A percentile compares a stretch with the other conserved stretches of the same genome.
Conservation (phyloP, 371 early-diverging fungal genomes). For the Blastocladiella emersonii region DNA sequence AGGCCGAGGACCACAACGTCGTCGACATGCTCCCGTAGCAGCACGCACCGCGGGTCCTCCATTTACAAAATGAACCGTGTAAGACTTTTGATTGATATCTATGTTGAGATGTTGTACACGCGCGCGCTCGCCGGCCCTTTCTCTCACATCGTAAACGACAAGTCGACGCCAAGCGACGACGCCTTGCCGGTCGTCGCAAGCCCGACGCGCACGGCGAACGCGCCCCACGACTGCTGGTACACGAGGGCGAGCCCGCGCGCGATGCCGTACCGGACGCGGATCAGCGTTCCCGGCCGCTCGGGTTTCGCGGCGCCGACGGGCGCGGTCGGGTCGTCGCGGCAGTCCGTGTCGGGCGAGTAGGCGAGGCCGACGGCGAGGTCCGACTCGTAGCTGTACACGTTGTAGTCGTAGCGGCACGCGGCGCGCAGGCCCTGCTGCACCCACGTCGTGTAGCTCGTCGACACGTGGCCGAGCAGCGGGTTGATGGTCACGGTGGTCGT, state of each 20-base stretch:
- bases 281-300: background rate
- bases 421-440: background rate
- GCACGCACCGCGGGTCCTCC: no score
- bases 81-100: no score
- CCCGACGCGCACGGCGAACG: background rate
- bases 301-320: background rate
- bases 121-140: no score
- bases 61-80: no score
- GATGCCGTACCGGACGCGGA: background rate
- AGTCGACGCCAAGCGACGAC: no score
- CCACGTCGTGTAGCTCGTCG: background rate
- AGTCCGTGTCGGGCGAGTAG: background rate
- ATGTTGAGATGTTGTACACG: no score
- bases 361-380: background rate
- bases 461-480: background rate
- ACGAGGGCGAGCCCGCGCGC: background rate
- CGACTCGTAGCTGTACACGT: background rate
- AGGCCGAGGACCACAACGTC: background rate
- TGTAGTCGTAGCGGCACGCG: conserved; percentile 2
- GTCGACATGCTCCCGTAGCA: background rate
- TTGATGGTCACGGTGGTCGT: background rate
- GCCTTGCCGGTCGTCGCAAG: background rate
- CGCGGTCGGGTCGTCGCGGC: background rate
- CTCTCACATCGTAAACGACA: no score
- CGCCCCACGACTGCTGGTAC: background rate